A percentile compares a stretch with the other conserved stretches of the same genome.
Evolutionary conservation across 2,329 filamentous ascomycete species (phyloP).

Genomic region (Ceratocystis cacaofunesta): DNA sequence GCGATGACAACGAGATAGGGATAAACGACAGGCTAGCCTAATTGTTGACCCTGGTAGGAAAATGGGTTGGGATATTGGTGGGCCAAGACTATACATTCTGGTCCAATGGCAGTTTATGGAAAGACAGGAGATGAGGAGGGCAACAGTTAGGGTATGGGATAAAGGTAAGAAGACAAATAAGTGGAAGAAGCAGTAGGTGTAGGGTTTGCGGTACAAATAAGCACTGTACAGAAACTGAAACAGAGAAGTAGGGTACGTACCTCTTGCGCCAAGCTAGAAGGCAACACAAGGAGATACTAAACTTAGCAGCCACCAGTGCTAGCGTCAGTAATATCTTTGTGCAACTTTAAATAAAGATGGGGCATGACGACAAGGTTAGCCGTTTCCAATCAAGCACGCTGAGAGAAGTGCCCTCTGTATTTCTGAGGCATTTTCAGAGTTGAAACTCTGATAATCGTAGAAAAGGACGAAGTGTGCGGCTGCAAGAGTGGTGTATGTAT

Average conservation of each 20-base stretch:
- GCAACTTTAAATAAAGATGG: constrained; percentile 3
- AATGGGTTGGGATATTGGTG: too few species aligned
- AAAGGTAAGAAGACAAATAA: background rate
- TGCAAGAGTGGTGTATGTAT: background rate
- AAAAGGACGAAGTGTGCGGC: too few species aligned
- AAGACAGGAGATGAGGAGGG: background rate
- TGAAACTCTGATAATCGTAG: too few species aligned
- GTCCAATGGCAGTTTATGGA: too few species aligned
- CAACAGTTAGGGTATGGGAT: background rate
- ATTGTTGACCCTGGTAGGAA: too few species aligned
- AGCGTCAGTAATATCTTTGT: constrained; percentile 7
- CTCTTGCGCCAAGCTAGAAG: background rate
- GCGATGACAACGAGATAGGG: too few species aligned
- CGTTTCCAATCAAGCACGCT: background rate
- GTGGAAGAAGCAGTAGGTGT: background rate
- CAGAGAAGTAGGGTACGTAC: constrained; percentile 1
- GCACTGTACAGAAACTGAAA: background rate
- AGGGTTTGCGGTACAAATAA: background rate
- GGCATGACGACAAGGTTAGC: background rate
- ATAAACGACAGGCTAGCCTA: too few species aligned
- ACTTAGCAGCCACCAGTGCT: background rate
- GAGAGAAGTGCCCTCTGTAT: background rate
- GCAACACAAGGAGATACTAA: background rate
- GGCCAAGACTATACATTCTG: too few species aligned
- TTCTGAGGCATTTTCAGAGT: too few species aligned